Evolutionary conservation across 2,329 filamentous ascomycete species (phyloP), one percentile per base, ranked within the genome.

Genomic region (Alternaria sp.): DNA sequence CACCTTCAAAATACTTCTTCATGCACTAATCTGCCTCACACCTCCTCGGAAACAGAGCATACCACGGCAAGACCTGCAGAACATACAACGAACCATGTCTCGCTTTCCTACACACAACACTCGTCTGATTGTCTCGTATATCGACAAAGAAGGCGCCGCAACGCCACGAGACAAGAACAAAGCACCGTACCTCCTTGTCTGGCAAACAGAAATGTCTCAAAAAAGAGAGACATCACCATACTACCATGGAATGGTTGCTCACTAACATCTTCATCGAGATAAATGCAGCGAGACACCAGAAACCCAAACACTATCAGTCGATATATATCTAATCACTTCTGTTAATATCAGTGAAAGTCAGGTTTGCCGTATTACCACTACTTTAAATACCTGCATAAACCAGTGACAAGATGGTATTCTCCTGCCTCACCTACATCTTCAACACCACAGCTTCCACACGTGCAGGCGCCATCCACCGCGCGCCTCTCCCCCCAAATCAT

Each of bases 341-440:
- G n/a, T n/a, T 32, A 2, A 36, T 5, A 15, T 4, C 11, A 26
- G 7, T n/a, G 6, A 23, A 51, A 23, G 8, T 5, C 6, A 2
- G 21, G 1, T 0, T 7, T 21, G 5, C 9, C 11, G 6, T 13
- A 2, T 6, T 5, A n/a, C 6, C 4, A 3, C 11, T 1, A 23
- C 26, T 7, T 9, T 0, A 23, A 51, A n/a, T 3, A n/a, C 28
- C 7, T 19, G 5, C 15, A 36, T 2, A 21, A 21, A 45, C 19
- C 6, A 2, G 7, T 3, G 28, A n/a, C 5, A 23, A 15, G 4
- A 51, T 51, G 49, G 17, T 19, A 36, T 51, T 51, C 17, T 36
- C 28, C 13, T 51, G 28, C 13, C 19, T 51, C 28, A 23, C 28
- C 1, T 28, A 51, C 13, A 51, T 51, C 17, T 51, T 51, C 17